phyloP scores from a whole-genome alignment of 139 green algal species.

The Tetraselmis striata region DNA sequence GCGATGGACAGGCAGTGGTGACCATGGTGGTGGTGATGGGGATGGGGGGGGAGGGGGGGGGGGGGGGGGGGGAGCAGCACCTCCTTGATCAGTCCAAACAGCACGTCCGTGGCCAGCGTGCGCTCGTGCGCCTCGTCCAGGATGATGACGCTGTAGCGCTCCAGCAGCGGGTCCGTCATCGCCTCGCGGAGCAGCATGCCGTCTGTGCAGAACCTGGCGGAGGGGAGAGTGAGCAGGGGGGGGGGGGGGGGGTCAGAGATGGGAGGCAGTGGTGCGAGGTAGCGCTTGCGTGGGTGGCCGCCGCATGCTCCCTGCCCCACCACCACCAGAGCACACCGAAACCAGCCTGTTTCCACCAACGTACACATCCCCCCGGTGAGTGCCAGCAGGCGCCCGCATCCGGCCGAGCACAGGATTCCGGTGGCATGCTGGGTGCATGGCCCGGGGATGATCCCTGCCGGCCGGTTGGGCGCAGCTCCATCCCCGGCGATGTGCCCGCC shows the following conservation, averaged over 20 bases:
- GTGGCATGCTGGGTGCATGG: too few relatives aligned
- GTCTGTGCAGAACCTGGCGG: constrained; percentile 88
- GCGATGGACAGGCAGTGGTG: background rate
- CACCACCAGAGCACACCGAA: too few relatives aligned
- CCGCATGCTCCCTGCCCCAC: too few relatives aligned
- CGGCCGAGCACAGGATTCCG: background rate
- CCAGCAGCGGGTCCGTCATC: constrained; percentile 74
- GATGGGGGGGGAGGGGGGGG: background rate
- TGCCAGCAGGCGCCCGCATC: background rate
- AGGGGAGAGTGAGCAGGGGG: too few relatives aligned
- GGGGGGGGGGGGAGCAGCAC: background rate
- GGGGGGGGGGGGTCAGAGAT: too few relatives aligned
- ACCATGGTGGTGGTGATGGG: background rate
- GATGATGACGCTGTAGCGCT: constrained; percentile 71
- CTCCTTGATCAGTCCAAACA: constrained; percentile 81
- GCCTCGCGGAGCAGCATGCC: constrained; percentile 93
- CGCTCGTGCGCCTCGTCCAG: constrained; percentile 85
- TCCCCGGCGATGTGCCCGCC: too few relatives aligned
- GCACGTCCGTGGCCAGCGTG: constrained; percentile 77
- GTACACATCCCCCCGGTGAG: background rate
- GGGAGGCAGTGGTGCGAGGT: too few relatives aligned
- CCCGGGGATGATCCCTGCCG: too few relatives aligned
- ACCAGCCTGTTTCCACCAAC: too few relatives aligned
- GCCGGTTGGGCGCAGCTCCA: too few relatives aligned
- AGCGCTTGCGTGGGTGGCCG: too few relatives aligned